Percentiles rank a stretch among this genome's conserved stretches.
Evolutionary conservation across 257 asterid genomes (phyloP).

Genomic region (Nicotiana noctiflora): DNA sequence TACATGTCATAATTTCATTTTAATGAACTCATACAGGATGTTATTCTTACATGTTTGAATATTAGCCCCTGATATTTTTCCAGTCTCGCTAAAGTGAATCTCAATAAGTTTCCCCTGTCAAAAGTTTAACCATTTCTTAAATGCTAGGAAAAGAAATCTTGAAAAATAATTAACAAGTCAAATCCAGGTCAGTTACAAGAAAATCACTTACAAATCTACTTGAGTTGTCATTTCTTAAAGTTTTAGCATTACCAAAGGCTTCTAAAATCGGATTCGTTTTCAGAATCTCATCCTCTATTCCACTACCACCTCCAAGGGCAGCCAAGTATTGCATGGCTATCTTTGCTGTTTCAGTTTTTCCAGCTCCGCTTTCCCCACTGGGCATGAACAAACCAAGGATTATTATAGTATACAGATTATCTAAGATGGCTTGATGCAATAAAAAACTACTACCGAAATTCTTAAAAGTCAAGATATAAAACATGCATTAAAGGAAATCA

Average conservation of each 20-base stretch:
- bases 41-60: constrained; percentile 85
- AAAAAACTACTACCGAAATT: background rate
- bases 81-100: constrained; percentile 97
- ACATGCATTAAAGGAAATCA: background rate
- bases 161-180: background rate
- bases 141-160: background rate
- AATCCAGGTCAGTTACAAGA: background rate
- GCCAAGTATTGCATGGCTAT: constrained; percentile 99
- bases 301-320: constrained; percentile 97
- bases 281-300: constrained; percentile 91
- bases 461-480: background rate
- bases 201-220: constrained; percentile 93
- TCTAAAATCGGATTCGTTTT: constrained; percentile 97
- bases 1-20: constrained; percentile 8
- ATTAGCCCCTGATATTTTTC: constrained; percentile 94
- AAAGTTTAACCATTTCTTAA: constrained; percentile 8
- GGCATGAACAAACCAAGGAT: constrained; percentile 16
- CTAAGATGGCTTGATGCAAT: background rate
- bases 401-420: constrained; percentile 8
- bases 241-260: constrained; percentile 99
- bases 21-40: constrained; percentile 19
- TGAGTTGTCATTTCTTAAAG: constrained; percentile 90
- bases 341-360: constrained; percentile 98
- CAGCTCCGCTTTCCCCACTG: constrained; percentile 99
- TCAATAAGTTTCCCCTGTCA: constrained; percentile 96